A percentile compares a stretch with the other conserved stretches of the same genome.
phyloP scores from a whole-genome alignment of 1,139 yeast genomes.

The Yamadazyma diddensiae region DNA sequence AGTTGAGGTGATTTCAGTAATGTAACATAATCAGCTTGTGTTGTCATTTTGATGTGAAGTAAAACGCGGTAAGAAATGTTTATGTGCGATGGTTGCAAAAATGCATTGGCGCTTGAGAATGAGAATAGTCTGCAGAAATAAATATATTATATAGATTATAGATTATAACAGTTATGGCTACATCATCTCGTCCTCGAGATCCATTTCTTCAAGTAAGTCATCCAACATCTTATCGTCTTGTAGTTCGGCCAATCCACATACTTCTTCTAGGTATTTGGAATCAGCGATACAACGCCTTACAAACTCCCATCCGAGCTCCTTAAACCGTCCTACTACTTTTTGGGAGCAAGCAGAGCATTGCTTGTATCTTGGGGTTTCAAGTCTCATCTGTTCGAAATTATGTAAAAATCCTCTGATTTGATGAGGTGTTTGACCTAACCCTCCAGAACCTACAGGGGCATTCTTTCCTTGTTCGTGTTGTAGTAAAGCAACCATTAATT shows the following conservation, averaged over 20 bases:
- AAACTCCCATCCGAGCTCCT: constrained; percentile 72
- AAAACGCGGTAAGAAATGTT: too few species aligned
- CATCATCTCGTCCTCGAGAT: constrained; percentile 29
- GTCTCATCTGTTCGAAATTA: constrained; percentile 58
- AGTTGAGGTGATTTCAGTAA: constrained; percentile 16
- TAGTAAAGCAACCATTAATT: constrained; percentile 67
- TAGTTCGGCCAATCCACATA: constrained; percentile 73
- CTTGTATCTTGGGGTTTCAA: constrained; percentile 68
- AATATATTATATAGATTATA: too few species aligned
- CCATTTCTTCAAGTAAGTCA: constrained; percentile 34
- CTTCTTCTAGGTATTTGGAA: constrained; percentile 61
- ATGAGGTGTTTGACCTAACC: constrained; percentile 78
- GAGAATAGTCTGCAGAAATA: too few species aligned
- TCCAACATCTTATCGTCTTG: constrained; percentile 66
- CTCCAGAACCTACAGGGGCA: constrained; percentile 37
- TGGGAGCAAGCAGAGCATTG: constrained; percentile 85
- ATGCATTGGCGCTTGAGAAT: too few species aligned
- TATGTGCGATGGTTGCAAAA: too few species aligned
- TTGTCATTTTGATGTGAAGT: too few species aligned
- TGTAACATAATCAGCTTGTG: constrained; percentile 6
- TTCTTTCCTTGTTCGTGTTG: constrained; percentile 55
- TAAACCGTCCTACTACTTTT: constrained; percentile 50
- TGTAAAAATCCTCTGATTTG: constrained; percentile 84
- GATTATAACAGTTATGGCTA: too few species aligned
- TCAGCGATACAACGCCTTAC: constrained; percentile 66